Percentiles rank a stretch among this genome's conserved stretches.
Conservation (phyloP, 2,329 filamentous ascomycete genomes). For the Claviceps paspali region DNA sequence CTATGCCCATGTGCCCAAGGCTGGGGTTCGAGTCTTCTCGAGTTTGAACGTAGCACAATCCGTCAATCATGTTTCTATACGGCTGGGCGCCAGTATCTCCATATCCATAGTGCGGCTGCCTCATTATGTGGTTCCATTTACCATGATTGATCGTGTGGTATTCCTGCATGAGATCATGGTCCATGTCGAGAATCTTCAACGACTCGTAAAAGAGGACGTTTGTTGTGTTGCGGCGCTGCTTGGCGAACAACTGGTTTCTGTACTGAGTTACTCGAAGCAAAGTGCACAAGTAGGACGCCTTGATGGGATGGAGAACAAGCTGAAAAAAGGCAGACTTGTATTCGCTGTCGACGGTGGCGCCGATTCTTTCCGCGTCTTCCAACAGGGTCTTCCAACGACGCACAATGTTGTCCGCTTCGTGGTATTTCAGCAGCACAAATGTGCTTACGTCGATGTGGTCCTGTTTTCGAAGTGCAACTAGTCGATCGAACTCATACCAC, state of each 20-base stretch:
- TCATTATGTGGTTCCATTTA: slow-evolving; percentile 42
- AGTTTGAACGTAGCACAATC: slow-evolving; percentile 37
- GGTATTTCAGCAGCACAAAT: slow-evolving; percentile 43
- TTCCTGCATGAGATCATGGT: slow-evolving; percentile 32
- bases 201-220: slow-evolving; percentile 33
- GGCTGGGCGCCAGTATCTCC: slow-evolving; percentile 15
- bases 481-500: slow-evolving; percentile 35
- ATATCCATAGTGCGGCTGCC: slow-evolving; percentile 34
- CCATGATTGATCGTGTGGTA: slow-evolving; percentile 35
- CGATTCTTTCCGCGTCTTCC: slow-evolving; percentile 27
- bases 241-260: slow-evolving; percentile 37
- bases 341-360: slow-evolving; percentile 24
- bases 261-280: slow-evolving; percentile 30
- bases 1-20: slow-evolving; percentile 20
- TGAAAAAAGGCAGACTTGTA: slow-evolving; percentile 42
- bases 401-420: slow-evolving; percentile 40
- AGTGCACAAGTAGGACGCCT: slow-evolving; percentile 39
- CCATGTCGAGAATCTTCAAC: slow-evolving; percentile 34
- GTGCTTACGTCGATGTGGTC: slow-evolving; percentile 41
- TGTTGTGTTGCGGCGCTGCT: slow-evolving; percentile 40
- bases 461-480: slow-evolving; percentile 39
- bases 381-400: slow-evolving; percentile 35
- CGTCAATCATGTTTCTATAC: slow-evolving; percentile 37
- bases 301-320: slow-evolving; percentile 43
- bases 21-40: slow-evolving; percentile 32